Conservation (phyloP, 225 moss, liverwort and hornwort species). For the Pseudoscleropodium purum region DNA sequence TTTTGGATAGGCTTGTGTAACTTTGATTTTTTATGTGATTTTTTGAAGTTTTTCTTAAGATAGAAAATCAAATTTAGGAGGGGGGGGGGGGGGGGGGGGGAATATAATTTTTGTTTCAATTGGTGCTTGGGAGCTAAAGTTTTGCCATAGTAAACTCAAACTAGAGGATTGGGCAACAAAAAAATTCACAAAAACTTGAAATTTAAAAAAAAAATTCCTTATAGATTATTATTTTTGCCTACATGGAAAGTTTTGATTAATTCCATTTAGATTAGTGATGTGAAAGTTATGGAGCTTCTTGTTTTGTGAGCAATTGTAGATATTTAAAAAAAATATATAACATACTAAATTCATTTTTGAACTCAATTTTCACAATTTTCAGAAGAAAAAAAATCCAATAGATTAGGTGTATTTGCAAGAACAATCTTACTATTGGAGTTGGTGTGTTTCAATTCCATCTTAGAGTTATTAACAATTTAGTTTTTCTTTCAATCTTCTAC, state of each 20-base stretch:
- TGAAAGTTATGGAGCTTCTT: background rate
- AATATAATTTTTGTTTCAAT: background rate
- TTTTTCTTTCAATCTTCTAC: background rate
- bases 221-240: background rate
- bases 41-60: background rate
- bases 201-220: background rate
- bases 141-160: rapidly evolving
- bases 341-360: background rate
- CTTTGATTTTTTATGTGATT: background rate
- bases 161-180: rapidly evolving
- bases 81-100: too few species aligned
- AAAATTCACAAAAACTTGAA: too few species aligned
- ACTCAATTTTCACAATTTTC: background rate
- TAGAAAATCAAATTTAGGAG: background rate
- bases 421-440: rapidly evolving
- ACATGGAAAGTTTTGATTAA: background rate
- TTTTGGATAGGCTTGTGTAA: background rate
- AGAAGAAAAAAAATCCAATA: background rate
- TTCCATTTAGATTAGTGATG: background rate
- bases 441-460: background rate
- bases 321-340: background rate
- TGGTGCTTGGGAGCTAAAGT: background rate
- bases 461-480: background rate
- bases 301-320: background rate
- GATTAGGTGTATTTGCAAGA: background rate